Evolutionary conservation across 176 grass and related monocot genomes (phyloP).

Genomic region (Thinopyrum elongatum): DNA sequence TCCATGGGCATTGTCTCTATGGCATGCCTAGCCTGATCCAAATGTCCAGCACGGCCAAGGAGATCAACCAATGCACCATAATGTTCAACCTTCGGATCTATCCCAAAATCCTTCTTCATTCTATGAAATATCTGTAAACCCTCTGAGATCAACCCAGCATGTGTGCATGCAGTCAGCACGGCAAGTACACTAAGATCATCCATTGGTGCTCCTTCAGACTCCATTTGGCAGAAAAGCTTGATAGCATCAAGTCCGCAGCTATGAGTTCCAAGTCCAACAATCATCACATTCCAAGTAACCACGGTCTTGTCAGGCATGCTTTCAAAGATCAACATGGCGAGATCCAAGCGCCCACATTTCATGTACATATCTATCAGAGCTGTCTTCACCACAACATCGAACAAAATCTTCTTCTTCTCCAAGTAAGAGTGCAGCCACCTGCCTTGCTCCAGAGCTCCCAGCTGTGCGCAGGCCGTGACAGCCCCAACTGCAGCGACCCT

Average conservation of each 20-base stretch:
- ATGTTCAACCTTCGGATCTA: slow-evolving; percentile 66
- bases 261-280: slow-evolving; percentile 62
- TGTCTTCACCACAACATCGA: slow-evolving; percentile 59
- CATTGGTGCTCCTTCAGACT: slow-evolving; percentile 39
- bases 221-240: slow-evolving; percentile 57
- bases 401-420: slow-evolving; percentile 59
- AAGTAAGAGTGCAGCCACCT: slow-evolving; percentile 73
- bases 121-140: slow-evolving; percentile 55
- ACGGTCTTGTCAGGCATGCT: slow-evolving; percentile 46
- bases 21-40: slow-evolving; percentile 50
- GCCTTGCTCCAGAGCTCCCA: slow-evolving; percentile 70
- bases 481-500: slow-evolving; percentile 51
- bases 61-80: slow-evolving; percentile 72
- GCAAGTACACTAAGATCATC: slow-evolving; percentile 66
- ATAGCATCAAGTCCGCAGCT: slow-evolving; percentile 41
- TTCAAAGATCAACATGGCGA: slow-evolving; percentile 51
- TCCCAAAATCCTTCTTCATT: slow-evolving; percentile 47
- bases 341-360: slow-evolving; percentile 58
- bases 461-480: slow-evolving; percentile 54
- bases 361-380: slow-evolving; percentile 72
- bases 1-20: slow-evolving; percentile 60
- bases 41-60: slow-evolving; percentile 47
- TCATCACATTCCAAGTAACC: slow-evolving; percentile 76
- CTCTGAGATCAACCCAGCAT: slow-evolving; percentile 57
- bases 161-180: slow-evolving; percentile 51